Base-by-base conservation (phyloP, 31 red algal genomes). In the Bonnemaisonia californica region DNA sequence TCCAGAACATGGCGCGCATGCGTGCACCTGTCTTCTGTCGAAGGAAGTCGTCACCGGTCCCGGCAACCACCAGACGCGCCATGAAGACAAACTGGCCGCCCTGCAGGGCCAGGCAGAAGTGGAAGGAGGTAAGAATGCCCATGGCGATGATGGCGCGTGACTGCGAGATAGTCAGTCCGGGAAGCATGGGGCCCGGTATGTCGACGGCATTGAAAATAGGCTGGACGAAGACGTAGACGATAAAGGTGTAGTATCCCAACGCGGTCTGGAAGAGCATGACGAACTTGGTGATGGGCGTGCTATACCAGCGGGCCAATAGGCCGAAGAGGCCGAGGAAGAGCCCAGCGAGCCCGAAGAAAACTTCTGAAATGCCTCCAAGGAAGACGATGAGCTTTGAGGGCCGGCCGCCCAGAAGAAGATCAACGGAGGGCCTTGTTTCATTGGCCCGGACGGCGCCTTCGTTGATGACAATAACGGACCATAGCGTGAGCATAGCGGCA, bases 91-190 rank as follows among this genome's bases (percentile, higher is more conserved):
- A 71, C 34, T 71, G 68, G 30, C 68, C 68, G 1, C 30, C 68
- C 68, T 71, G 68, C 68, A 71, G 68, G n/a, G 68, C 68, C 11
- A 38, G 30, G 68, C 68, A 71, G 39, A 30, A 40, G 26, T 28
- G 21, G 9, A 71, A 12, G 1, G 30, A 36, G 1, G 68, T 71
- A 40, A 71, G 27, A 26, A 71, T 71, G 4, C 68, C 68, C 30
- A 71, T 30, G 68, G 34, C 8, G 68, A 71, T 38, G 34, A 36
- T 40, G 34, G 1, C 3, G 1, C 34, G 68, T 1, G 68, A 36
- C 68, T 1, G 27, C 39, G 39, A 36, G 2, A 71, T 19, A 8
- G 2, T 19, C 34, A 40, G 27, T 29, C 33, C 33, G 3, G 34
- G 68, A 41, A 71, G 28, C 34, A 30, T 38, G 5, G 68, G 27